Base-by-base conservation (phyloP, 331 rosid genomes). In the Malus hybrid region DNA sequence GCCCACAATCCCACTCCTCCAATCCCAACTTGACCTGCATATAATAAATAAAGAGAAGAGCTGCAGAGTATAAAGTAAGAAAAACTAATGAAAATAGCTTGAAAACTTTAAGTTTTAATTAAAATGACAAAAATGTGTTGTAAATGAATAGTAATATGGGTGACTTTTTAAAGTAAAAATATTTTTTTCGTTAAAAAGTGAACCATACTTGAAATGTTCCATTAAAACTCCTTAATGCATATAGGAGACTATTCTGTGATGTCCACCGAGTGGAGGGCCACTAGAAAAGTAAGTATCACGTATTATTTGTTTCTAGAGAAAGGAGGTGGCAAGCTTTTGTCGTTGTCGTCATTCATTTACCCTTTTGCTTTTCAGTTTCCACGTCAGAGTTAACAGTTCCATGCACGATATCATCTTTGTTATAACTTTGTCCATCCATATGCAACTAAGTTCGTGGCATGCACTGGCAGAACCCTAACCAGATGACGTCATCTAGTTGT, bases 221-320 rank as follows among this genome's bases (percentile, higher is more conserved):
- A 0, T 36, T 36, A 36, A 36, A 36, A 36, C 3, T 36, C 0
- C 1, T 1, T 36, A 39, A 39, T 2, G 48, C 0, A 42, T 10
- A 1, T 0, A 0, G 14, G 14, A 42, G 5, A 3, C 6, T 19
- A 5, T 57, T 1, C 4, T 36, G 24, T 62, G 33, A 7, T 75
- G n/a, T 15, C 55, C 71, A 58, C 73, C 79, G 58, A 61, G 56
- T 19, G 66, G 55, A 67, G 72, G 71, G 61, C 75, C 81, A 67
- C n/a, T 62, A 60, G 69, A 48, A 33, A 33, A 29, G 26, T 64
- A 53, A 26, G 10, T 7, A 24, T 10, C 30, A 24, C 5, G 1
- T 60, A 60, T 60, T 22, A 60, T 24, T 60, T 24, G 12, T 42
- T 42, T 42, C 14, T 3, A 10, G 48, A 11, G 7, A 24, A 8